Percentiles rank a stretch among this genome's conserved stretches.
These are phyloP conservation scores for Fabrea salina DNA, from an alignment of 169 alveolate genomes.

Conservation along the genomic window DNA sequence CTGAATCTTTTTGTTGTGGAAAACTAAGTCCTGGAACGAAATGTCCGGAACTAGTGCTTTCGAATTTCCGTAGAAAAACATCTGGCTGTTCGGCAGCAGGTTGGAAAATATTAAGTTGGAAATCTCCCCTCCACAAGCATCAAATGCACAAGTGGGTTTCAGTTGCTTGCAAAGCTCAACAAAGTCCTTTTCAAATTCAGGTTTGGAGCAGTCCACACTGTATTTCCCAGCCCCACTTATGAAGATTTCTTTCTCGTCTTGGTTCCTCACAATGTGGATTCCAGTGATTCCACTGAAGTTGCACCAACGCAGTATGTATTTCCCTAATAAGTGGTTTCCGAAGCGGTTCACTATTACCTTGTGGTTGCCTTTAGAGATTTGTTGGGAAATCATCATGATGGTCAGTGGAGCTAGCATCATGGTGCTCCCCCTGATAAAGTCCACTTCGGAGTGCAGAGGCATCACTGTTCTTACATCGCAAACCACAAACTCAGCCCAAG, in stretches of 20 bases:
- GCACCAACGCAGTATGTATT: neutral
- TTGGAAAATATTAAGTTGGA: neutral
- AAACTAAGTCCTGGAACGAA: neutral
- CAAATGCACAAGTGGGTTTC: neutral
- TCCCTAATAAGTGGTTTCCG: slow-evolving; percentile 1
- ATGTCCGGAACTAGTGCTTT: neutral
- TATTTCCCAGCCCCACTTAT: neutral
- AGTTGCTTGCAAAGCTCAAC: neutral
- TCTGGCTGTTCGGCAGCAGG: neutral
- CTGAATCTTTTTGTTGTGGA: neutral
- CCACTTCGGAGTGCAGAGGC: neutral
- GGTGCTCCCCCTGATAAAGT: neutral
- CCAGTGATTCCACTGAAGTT: neutral
- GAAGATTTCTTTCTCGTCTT: neutral
- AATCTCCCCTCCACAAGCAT: neutral
- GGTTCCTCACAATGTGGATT: slow-evolving; percentile 6
- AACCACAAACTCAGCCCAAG: slow-evolving; percentile 25
- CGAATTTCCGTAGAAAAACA: neutral
- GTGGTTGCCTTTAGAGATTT: neutral
- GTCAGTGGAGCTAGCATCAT: slow-evolving; percentile 10
- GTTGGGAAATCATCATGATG: slow-evolving; percentile 3
- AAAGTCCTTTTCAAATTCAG: neutral
- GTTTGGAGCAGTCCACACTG: neutral
- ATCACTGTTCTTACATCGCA: neutral
- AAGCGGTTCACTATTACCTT: neutral